Percentiles rank a stretch among this genome's conserved stretches.
These are phyloP conservation scores for Coccomyxa sp. DNA, from an alignment of 139 green algal genomes.

Conservation along the genomic window DNA sequence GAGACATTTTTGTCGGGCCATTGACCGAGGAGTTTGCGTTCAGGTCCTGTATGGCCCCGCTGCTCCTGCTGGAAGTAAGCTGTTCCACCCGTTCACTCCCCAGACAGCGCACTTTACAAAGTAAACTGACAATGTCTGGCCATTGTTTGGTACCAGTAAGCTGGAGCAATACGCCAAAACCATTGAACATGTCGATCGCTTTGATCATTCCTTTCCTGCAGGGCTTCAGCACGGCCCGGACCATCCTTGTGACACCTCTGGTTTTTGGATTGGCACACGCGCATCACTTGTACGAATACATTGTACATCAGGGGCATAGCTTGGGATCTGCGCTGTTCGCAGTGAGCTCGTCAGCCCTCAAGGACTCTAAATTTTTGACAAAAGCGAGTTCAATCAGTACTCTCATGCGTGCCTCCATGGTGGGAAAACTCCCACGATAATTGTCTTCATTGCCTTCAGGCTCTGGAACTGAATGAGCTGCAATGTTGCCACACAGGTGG, in stretches of 20 bases:
- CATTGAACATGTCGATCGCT: background rate
- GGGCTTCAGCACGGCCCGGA: background rate
- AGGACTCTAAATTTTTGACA: background rate
- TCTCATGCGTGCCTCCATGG: background rate
- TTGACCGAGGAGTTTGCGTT: conserved; percentile 81
- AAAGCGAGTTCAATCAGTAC: background rate
- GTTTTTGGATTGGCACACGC: conserved; percentile 77
- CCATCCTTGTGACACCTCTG: conserved; percentile 53
- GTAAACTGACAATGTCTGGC: background rate
- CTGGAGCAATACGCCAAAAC: background rate
- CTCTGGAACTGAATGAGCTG: background rate
- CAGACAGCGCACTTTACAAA: background rate
- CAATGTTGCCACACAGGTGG: conserved; percentile 25
- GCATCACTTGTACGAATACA: conserved; percentile 65
- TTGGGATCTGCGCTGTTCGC: background rate
- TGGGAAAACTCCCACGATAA: background rate
- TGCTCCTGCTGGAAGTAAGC: conserved; percentile 49
- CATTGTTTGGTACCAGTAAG: background rate
- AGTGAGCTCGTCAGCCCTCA: background rate
- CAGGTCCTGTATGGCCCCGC: conserved; percentile 66
- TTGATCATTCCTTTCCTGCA: background rate
- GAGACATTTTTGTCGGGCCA: conserved; percentile 54
- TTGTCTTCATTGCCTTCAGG: background rate
- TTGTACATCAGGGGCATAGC: conserved; percentile 18
- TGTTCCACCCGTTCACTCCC: background rate